phyloP scores from a whole-genome alignment of 2,329 filamentous ascomycete genomes.

The Botrytis fragariae region DNA sequence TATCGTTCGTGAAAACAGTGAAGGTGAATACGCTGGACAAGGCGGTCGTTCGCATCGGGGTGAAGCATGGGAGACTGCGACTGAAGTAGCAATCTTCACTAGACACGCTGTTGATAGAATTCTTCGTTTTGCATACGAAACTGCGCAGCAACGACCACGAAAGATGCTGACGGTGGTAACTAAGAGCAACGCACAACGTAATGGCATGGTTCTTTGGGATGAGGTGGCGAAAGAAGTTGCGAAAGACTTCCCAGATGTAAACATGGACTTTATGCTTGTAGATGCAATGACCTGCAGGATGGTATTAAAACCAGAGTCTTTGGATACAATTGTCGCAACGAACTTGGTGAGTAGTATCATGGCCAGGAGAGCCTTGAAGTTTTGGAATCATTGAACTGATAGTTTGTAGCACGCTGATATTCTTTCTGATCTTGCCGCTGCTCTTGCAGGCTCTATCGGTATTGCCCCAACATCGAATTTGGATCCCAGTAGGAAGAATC shows the following conservation, averaged over 20 bases:
- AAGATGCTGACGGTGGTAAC: conserved; percentile 62
- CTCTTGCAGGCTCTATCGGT: conserved; percentile 67
- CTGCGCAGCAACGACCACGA: conserved; percentile 49
- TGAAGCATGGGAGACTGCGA: conserved; percentile 57
- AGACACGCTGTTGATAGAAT: conserved; percentile 58
- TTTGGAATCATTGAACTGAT: not conserved
- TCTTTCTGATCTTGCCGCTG: conserved; percentile 67
- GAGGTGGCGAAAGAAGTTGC: conserved; percentile 47
- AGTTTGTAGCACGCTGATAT: conserved; percentile 55
- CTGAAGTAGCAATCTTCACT: conserved; percentile 62
- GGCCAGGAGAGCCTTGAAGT: not conserved
- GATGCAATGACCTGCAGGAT: conserved; percentile 41
- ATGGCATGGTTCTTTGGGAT: conserved; percentile 68
- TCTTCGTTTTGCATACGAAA: conserved; percentile 61
- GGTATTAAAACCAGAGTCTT: conserved; percentile 55
- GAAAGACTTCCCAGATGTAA: not conserved
- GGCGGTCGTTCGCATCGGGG: conserved; percentile 58
- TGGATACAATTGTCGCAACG: conserved; percentile 63
- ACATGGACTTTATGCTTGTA: not conserved
- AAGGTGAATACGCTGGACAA: conserved; percentile 50
- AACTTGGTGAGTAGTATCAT: conserved; percentile 45
- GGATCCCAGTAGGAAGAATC: conserved; percentile 54
- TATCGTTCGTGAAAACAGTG: conserved; percentile 63
- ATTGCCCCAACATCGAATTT: conserved; percentile 70
- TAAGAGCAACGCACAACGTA: conserved; percentile 64